Percentiles rank a stretch among this genome's conserved stretches.
Evolutionary conservation across 768 basidiomycete species (phyloP).

Genomic region (Amanita subjunquillea): DNA sequence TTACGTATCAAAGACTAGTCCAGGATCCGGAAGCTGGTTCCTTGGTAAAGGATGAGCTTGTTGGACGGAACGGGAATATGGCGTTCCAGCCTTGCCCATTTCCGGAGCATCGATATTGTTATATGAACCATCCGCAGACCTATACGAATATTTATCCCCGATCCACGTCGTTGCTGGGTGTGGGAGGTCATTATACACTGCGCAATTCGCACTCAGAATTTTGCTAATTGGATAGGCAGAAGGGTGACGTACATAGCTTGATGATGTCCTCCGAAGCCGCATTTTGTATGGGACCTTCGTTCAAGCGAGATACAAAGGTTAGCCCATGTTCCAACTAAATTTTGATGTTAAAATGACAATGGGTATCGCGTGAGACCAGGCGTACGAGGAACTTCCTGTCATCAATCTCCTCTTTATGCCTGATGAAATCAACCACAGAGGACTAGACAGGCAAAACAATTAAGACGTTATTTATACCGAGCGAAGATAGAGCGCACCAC

Average conservation of each 20-base stretch:
- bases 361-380: slow-evolving; percentile 6
- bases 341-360: neutral
- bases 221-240: neutral
- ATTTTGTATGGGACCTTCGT: slow-evolving; percentile 29
- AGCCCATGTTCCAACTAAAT: slow-evolving; percentile 63
- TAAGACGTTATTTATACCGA: neutral
- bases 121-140: slow-evolving; percentile 65
- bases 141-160: slow-evolving; percentile 52
- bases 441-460: slow-evolving; percentile 25
- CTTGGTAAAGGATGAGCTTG: slow-evolving; percentile 52
- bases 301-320: slow-evolving; percentile 49
- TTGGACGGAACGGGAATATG: slow-evolving; percentile 80
- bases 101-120: slow-evolving; percentile 67
- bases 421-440: slow-evolving; percentile 49
- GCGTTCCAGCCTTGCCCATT: slow-evolving; percentile 68
- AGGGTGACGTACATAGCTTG: slow-evolving; percentile 38
- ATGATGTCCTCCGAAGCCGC: slow-evolving; percentile 37
- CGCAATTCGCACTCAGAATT: neutral
- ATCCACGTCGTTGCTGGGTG: slow-evolving; percentile 70
- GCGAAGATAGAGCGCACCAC: slow-evolving; percentile 24
- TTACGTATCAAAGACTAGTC: slow-evolving; percentile 69
- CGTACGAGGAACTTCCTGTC: slow-evolving; percentile 70
- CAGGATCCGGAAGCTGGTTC: slow-evolving; percentile 69
- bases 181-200: slow-evolving; percentile 75
- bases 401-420: slow-evolving; percentile 53